Evolutionary conservation across 1,139 yeast genomes (phyloP).

Genomic region (Scheffersomyces segobiensis): DNA sequence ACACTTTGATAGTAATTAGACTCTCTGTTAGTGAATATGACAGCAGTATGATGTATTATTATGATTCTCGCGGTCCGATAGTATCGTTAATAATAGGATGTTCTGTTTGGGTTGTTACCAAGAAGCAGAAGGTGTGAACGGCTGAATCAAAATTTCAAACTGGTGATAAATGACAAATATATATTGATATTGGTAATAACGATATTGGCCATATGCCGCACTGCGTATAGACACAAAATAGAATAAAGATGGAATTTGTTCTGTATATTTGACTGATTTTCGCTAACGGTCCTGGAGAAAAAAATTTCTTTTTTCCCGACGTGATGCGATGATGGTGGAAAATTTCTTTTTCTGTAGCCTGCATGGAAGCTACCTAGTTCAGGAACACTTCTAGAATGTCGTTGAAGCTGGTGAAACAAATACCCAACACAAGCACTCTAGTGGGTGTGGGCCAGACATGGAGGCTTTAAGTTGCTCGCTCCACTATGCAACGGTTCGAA

Average conservation of each 20-base stretch:
- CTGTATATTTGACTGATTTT: background rate
- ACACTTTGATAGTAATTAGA: background rate
- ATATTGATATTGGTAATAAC: background rate
- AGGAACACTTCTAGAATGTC: background rate
- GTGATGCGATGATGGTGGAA: background rate
- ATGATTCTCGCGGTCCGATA: background rate
- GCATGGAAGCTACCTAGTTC: background rate
- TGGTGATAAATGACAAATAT: background rate
- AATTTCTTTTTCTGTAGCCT: background rate
- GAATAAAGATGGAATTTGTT: background rate
- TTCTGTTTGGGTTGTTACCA: background rate
- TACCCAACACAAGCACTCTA: background rate
- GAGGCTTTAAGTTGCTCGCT: background rate
- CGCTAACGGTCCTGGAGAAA: background rate
- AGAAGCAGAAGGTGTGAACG: background rate
- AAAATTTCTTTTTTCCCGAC: background rate
- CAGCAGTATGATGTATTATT: too few species aligned
- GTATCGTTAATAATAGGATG: too few species aligned
- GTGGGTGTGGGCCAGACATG: background rate
- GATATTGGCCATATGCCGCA: background rate
- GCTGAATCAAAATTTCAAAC: background rate
- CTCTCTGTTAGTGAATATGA: background rate
- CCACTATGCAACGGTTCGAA: background rate
- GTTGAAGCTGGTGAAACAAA: background rate
- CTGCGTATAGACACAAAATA: background rate